Conservation (phyloP, 305 asterid genomes). For the Salvia sclarea region DNA sequence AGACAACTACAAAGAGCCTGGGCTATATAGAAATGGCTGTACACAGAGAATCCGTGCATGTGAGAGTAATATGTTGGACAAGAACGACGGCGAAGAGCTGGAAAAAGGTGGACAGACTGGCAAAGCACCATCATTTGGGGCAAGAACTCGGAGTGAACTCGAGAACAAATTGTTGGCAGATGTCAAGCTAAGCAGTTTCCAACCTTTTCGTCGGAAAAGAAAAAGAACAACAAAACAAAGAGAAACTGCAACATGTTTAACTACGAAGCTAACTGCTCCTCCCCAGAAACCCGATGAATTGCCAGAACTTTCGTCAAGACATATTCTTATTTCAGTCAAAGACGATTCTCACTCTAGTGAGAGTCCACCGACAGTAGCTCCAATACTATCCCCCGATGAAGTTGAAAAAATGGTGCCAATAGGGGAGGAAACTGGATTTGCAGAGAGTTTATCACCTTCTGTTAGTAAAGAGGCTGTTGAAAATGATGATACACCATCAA, state of each 20-base stretch:
- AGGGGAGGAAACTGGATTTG: conserved; percentile 38
- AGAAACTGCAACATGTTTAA: conserved; percentile 32
- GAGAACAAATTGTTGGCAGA: conserved; percentile 44
- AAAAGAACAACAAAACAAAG: conserved; percentile 53
- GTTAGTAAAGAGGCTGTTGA: conserved; percentile 38
- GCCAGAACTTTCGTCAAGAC: conserved; percentile 34
- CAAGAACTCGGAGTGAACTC: conserved; percentile 34
- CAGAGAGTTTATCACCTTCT: conserved; percentile 34
- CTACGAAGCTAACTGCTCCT: conserved; percentile 33
- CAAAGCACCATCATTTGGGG: conserved; percentile 28
- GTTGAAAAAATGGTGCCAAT: conserved; percentile 36
- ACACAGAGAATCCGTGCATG: conserved; percentile 81
- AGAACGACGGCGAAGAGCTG: conserved; percentile 13
- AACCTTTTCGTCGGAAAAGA: conserved; percentile 45
- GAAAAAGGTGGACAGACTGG: conserved; percentile 30
- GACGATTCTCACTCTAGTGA: conserved; percentile 30
- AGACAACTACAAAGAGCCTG: conserved; percentile 52
- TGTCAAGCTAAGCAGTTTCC: conserved; percentile 38
- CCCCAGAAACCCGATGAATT: conserved; percentile 30
- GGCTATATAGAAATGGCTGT: conserved; percentile 61
- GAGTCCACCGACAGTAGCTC: conserved; percentile 32
- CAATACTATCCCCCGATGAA: conserved; percentile 31
- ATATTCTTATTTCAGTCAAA: conserved; percentile 29
- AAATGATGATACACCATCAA: conserved; percentile 28
- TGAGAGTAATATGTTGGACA: conserved; percentile 49